Evolutionary conservation across 2,329 filamentous ascomycete genomes (phyloP).

Genomic region (Tolypocladium guangdongense): DNA sequence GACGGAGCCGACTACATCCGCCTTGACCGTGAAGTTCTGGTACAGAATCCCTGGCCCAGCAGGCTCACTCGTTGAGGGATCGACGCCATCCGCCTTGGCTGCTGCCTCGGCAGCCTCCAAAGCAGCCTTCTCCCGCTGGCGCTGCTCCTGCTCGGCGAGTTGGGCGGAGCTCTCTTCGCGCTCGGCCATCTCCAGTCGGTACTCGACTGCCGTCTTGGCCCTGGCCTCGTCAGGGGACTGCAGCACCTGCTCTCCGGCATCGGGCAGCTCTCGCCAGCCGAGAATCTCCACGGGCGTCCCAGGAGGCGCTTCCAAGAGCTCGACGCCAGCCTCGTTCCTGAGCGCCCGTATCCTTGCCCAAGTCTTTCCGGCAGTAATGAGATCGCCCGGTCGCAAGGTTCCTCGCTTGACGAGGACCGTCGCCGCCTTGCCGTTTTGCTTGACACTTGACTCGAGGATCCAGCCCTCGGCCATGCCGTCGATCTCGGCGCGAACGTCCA

Average conservation of each 20-base stretch:
- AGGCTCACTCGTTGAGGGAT: slow-evolving; percentile 19
- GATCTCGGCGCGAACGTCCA: slow-evolving; percentile 75
- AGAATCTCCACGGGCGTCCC: slow-evolving; percentile 87
- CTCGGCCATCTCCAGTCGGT: slow-evolving; percentile 62
- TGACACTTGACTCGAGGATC: slow-evolving; percentile 86
- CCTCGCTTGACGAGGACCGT: slow-evolving; percentile 84
- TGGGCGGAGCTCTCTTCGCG: slow-evolving; percentile 66
- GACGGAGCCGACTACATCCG: slow-evolving; percentile 85
- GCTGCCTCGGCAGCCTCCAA: slow-evolving; percentile 24
- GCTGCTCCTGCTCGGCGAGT: slow-evolving; percentile 61
- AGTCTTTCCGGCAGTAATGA: slow-evolving; percentile 77
- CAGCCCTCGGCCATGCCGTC: slow-evolving; percentile 79
- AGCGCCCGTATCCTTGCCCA: slow-evolving; percentile 81
- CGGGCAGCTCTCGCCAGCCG: slow-evolving; percentile 78
- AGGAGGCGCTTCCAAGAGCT: slow-evolving; percentile 64
- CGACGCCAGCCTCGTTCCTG: slow-evolving; percentile 70
- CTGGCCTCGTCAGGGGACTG: slow-evolving; percentile 70
- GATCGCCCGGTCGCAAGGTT: slow-evolving; percentile 68
- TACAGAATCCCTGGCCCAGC: slow-evolving; percentile 33
- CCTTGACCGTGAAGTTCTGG: slow-evolving; percentile 80
- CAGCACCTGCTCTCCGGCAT: slow-evolving; percentile 77
- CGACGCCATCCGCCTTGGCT: slow-evolving; percentile 23
- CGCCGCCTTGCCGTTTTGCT: slow-evolving; percentile 72
- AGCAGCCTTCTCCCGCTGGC: slow-evolving; percentile 44
- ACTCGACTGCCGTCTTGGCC: slow-evolving; percentile 67